Evolutionary conservation across 768 basidiomycete genomes (phyloP), one percentile per base, ranked within the genome.

Genomic region (Termitomyces bulborhizus): DNA sequence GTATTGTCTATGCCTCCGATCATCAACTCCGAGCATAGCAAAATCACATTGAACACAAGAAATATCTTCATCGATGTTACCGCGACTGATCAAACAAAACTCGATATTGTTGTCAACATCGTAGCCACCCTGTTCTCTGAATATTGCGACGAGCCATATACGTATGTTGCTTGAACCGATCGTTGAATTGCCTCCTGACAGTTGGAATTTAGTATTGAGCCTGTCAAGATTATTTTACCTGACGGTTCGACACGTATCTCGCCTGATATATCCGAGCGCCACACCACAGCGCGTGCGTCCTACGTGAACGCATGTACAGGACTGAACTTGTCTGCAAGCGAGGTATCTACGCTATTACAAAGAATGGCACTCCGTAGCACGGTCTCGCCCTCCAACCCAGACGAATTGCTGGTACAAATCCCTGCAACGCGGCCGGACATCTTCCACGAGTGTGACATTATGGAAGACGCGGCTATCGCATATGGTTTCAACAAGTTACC

Each of bases 341-440:
- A 91, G 53, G 85, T 93, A 13, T 80, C 84, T 4, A 74, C 69
- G 8, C 83, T 97, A 27, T 82, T 99, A 37, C 77, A 79, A 60
- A 84, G 85, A 63, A 99, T 99, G 97, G 84, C 90, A 4, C 79
- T 92, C 46, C 67, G 76, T 39, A 77, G 85, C 0, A 64, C 72
- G 18, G 70, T 81, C 26, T 85, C 86, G 3, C 55, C 79, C 1
- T 68, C 71, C 27, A 75, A 84, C 57, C 66, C 71, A 0, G 94
- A 98, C 63, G 79, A 83, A 62, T 76, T 99, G 42, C 63, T 78
- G 16, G 86, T 98, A 27, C 73, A 82, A 34, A 79, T 99, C 46
- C 96, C 97, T 4, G 78, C 90, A n/a, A 98, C 94, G n/a, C 84
- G 97, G 37, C 94, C 97, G 1, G 97, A 99, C 66, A 98, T 99